Conservation (phyloP, 495 filamentous ascomycete genomes). For the Penicillium daleae region DNA sequence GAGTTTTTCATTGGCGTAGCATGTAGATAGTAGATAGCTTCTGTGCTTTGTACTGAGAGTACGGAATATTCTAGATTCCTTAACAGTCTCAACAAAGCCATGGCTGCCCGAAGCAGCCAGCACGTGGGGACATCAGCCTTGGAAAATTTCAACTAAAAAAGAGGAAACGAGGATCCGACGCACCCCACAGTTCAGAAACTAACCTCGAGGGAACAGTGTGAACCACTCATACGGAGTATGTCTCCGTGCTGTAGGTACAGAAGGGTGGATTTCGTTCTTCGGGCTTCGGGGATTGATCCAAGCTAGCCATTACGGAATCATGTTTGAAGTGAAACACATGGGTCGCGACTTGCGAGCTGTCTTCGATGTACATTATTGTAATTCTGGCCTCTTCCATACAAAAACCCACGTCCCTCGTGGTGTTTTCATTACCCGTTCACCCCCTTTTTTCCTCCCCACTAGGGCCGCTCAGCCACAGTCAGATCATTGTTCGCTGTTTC, state of each 20-base stretch:
- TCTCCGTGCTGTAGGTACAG: background rate
- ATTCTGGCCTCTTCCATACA: background rate
- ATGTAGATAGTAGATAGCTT: background rate
- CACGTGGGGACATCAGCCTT: constrained; percentile 6
- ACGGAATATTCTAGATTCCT: background rate
- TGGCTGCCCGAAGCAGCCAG: constrained; percentile 6
- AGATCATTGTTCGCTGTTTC: constrained; percentile 34
- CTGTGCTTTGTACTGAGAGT: background rate
- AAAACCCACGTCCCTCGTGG: background rate
- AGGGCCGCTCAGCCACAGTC: constrained; percentile 29
- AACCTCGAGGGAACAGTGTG: background rate
- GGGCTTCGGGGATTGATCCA: background rate
- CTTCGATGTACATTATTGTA: background rate
- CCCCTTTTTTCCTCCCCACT: constrained; percentile 18
- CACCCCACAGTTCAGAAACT: constrained; percentile 1
- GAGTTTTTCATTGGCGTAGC: background rate
- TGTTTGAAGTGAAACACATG: constrained; percentile 4
- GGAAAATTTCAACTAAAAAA: background rate
- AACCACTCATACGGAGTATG: background rate
- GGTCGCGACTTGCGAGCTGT: background rate
- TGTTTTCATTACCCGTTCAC: background rate
- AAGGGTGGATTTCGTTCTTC: background rate
- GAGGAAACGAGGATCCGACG: constrained; percentile 1
- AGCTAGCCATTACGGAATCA: background rate
- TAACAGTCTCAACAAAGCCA: background rate